Conservation (phyloP, 257 asterid genomes). For the Lycium ferocissimum region DNA sequence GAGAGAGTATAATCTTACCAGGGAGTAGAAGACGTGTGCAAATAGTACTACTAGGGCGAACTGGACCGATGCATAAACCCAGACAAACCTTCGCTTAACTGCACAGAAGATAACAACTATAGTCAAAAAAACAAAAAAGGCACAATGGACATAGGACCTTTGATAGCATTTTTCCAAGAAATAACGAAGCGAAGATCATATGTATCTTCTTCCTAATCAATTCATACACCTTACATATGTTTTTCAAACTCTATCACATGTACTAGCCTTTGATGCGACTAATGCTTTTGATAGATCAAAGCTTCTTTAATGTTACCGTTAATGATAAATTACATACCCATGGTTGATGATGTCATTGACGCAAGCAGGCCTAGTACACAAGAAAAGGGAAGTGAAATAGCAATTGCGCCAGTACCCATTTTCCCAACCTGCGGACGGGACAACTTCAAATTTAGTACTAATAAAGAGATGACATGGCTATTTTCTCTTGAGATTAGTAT, state of each 20-base stretch:
- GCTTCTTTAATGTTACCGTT: background rate
- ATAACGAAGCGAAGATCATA: background rate
- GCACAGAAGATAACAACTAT: constrained; percentile 27
- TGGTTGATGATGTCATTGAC: constrained; percentile 78
- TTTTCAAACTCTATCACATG: background rate
- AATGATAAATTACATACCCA: constrained; percentile 60
- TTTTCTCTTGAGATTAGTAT: background rate
- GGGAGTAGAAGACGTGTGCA: constrained; percentile 77
- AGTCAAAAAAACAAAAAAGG: background rate
- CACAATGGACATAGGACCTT: background rate
- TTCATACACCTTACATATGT: background rate
- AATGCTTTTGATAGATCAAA: background rate
- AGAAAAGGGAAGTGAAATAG: constrained; percentile 90
- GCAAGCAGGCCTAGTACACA: constrained; percentile 84
- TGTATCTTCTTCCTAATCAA: background rate
- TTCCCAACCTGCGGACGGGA: constrained; percentile 56
- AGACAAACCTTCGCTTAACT: constrained; percentile 76
- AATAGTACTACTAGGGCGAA: constrained; percentile 75
- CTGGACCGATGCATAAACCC: constrained; percentile 79
- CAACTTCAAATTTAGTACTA: constrained; percentile 10
- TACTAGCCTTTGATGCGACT: background rate
- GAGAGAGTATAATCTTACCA: constrained; percentile 52
- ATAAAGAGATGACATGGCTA: background rate
- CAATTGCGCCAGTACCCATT: constrained; percentile 73
- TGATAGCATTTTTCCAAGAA: background rate